Conservation (phyloP, 2,329 filamentous ascomycete genomes). For the Aspergillus sp. region DNA sequence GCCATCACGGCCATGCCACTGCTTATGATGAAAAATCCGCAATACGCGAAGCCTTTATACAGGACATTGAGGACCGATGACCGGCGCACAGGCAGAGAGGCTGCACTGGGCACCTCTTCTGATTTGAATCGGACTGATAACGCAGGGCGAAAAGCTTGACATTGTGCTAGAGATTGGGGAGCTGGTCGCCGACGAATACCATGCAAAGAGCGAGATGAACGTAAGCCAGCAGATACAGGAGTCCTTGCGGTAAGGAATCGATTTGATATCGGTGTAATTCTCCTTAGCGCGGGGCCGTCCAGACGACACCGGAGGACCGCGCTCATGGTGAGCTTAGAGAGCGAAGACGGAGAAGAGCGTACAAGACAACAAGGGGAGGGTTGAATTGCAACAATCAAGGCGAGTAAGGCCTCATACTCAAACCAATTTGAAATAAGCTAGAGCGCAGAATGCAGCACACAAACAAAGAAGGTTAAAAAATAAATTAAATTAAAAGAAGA, state of each 20-base stretch:
- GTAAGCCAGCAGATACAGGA: conserved; percentile 5
- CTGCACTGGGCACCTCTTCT: conserved; percentile 7
- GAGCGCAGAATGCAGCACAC: not conserved
- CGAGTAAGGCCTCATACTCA: not conserved
- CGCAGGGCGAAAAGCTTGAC: conserved; percentile 14
- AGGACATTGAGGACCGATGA: conserved; percentile 43
- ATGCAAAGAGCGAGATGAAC: conserved; percentile 15
- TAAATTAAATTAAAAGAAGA: not conserved
- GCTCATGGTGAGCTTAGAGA: conserved; percentile 18
- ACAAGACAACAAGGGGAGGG: not conserved
- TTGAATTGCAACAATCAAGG: not conserved
- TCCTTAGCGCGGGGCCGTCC: conserved; percentile 19
- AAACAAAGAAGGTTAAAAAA: not conserved
- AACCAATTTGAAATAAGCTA: not conserved
- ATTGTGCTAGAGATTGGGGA: conserved; percentile 15
- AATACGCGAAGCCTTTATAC: conserved; percentile 61
- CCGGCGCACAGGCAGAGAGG: conserved; percentile 13
- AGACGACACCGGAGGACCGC: conserved; percentile 23
- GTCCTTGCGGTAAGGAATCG: conserved; percentile 13
- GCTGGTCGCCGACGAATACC: conserved; percentile 12
- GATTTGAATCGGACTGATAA: conserved; percentile 25
- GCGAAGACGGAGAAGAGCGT: not conserved
- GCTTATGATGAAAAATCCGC: conserved; percentile 68
- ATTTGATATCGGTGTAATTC: conserved; percentile 16
- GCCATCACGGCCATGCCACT: conserved; percentile 61